These are phyloP conservation scores for Panicum miliaceum DNA, from an alignment of 176 grass and related monocot genomes.

Conservation along the genomic window DNA sequence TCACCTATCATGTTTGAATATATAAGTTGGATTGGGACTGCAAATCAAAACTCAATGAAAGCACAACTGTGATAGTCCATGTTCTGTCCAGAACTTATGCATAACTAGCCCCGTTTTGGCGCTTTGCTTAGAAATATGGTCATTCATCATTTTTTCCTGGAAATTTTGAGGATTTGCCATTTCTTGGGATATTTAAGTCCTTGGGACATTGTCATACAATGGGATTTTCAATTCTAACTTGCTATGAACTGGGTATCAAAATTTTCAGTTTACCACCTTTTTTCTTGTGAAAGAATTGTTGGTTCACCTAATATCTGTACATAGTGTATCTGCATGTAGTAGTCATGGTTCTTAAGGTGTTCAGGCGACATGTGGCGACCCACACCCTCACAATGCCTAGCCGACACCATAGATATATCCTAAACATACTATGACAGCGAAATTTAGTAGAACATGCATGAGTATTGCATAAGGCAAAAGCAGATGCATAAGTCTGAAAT, in stretches of 20 bases:
- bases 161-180: not conserved
- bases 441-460: too few relatives aligned
- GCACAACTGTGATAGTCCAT: not conserved
- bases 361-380: too few relatives aligned
- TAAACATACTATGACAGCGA: too few relatives aligned
- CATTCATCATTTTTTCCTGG: conserved; percentile 1
- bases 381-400: too few relatives aligned
- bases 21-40: conserved; percentile 5
- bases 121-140: not conserved
- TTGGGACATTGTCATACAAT: not conserved
- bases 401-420: too few relatives aligned
- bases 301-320: conserved; percentile 6
- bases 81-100: not conserved
- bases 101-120: not conserved
- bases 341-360: too few relatives aligned
- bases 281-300: not conserved
- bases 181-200: not conserved
- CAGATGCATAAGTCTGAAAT: too few relatives aligned
- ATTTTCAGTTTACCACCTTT: not conserved
- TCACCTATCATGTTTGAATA: not conserved
- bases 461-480: too few relatives aligned
- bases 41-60: not conserved
- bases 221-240: not conserved
- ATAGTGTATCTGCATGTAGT: not conserved
- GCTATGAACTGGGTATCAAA: not conserved